A percentile compares a stretch with the other conserved stretches of the same genome.
Evolutionary conservation across 2,329 filamentous ascomycete species (phyloP).

Genomic region (Paecilomyces sp.): DNA sequence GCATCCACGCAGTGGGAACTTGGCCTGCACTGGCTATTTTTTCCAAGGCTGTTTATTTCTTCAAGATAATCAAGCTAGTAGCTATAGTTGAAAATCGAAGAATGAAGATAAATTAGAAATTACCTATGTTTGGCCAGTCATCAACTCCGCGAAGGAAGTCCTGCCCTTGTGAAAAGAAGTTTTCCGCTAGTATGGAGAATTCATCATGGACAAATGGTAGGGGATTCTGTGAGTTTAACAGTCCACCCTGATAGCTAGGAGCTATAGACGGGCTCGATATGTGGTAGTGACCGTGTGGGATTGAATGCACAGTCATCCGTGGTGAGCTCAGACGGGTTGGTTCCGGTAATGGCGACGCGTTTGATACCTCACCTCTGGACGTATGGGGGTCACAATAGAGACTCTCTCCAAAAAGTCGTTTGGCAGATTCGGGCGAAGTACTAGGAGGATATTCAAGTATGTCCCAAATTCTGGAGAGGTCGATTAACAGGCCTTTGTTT

Average conservation of each 20-base stretch:
- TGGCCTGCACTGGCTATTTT: not conserved
- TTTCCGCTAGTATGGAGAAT: conserved; percentile 40
- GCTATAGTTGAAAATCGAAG: not conserved
- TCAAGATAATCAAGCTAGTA: not conserved
- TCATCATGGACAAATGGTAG: conserved; percentile 31
- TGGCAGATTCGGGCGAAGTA: conserved; percentile 28
- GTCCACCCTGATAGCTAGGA: conserved; percentile 9
- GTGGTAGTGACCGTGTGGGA: conserved; percentile 12
- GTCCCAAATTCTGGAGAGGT: conserved; percentile 43
- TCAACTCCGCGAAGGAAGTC: conserved; percentile 33
- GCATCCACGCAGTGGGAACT: not conserved
- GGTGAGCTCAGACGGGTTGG: conserved; percentile 30
- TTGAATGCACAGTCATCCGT: conserved; percentile 11
- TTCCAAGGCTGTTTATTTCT: not conserved
- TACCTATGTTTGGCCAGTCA: conserved; percentile 27
- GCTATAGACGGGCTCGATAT: conserved; percentile 5
- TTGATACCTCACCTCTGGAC: conserved; percentile 31
- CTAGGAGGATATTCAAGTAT: conserved; percentile 42
- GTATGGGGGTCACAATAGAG: conserved; percentile 23
- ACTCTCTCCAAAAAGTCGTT: conserved; percentile 36
- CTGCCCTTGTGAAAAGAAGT: conserved; percentile 41
- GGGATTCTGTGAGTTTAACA: conserved; percentile 13
- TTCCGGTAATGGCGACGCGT: conserved; percentile 36
- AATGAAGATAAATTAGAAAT: conserved; percentile 14
- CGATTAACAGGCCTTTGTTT: conserved; percentile 35